Evolutionary conservation across 1,284 basidiomycete genomes (phyloP).

Genomic region (Lentinula novae-zelandiae): DNA sequence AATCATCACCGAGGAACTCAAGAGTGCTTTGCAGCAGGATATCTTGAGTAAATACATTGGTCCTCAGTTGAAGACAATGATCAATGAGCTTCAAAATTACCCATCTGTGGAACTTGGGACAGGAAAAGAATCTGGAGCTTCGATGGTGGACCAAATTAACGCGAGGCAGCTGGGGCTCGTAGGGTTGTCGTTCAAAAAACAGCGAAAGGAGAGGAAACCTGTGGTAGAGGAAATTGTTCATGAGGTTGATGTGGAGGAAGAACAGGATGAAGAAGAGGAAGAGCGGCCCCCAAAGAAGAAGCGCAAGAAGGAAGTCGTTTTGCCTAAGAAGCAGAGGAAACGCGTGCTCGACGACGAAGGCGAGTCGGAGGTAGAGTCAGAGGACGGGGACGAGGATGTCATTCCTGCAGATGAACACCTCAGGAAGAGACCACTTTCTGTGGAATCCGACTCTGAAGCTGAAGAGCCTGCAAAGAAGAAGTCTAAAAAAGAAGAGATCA

Average conservation of each 20-base stretch:
- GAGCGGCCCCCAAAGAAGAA: slow-evolving; percentile 32
- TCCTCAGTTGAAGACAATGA: slow-evolving; percentile 50
- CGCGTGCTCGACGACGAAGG: slow-evolving; percentile 32
- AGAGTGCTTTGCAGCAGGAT: slow-evolving; percentile 61
- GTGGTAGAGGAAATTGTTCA: slow-evolving; percentile 15
- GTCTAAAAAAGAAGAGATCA: slow-evolving; percentile 25
- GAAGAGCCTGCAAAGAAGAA: slow-evolving; percentile 43
- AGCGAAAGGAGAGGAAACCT: slow-evolving; percentile 35
- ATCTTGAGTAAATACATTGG: slow-evolving; percentile 64
- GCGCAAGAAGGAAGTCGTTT: slow-evolving; percentile 26
- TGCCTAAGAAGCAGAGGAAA: slow-evolving; percentile 23
- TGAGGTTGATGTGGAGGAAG: slow-evolving; percentile 32
- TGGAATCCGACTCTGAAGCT: slow-evolving; percentile 46
- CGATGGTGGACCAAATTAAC: slow-evolving; percentile 24
- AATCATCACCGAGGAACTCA: slow-evolving; percentile 62
- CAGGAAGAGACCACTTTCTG: slow-evolving; percentile 23
- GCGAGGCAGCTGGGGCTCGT: slow-evolving; percentile 48
- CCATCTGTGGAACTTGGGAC: slow-evolving; percentile 17
- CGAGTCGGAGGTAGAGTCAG: slow-evolving; percentile 37
- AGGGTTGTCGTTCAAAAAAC: slow-evolving; percentile 67
- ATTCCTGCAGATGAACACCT: slow-evolving; percentile 19
- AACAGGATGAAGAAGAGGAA: slow-evolving; percentile 40
- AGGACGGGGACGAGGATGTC: slow-evolving; percentile 26
- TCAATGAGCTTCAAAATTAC: slow-evolving; percentile 46
- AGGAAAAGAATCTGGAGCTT: slow-evolving; percentile 19